Evolutionary conservation across 148 eudicot species (phyloP), one percentile per base, ranked within the genome.

Genomic region (Rhododendron molle): DNA sequence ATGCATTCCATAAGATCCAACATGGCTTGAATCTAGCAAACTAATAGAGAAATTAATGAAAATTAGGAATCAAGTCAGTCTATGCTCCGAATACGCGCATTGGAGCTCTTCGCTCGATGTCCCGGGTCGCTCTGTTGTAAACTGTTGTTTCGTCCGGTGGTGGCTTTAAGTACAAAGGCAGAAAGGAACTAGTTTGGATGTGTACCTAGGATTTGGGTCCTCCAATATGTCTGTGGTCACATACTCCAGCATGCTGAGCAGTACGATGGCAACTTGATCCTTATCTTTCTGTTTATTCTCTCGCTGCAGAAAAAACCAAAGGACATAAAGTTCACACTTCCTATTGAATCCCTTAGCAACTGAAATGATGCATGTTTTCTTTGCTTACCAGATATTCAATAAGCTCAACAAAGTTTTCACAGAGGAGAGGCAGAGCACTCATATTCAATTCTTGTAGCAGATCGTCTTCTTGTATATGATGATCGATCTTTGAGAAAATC

Each of bases 171-270:
- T 30, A 77, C 47, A 49, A 40, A 26, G 20, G 69, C 28, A 34
- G 44, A 85, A 58, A 44, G 71, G 67, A 85, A 26, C 50, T 44
- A 32, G 28, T 47, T 32, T 54, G 60, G 40, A 78, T n/a, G 83
- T 65, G 83, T 87, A 93, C 95, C 94, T 91, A 54, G 90, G 86
- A 89, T 88, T 81, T 83, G 88, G 81, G 74, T 91, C 94, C 7
- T 90, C 91, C 89, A 93, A 88, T 67, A 93, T 93, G 90, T 93
- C 96, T 83, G 92, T 87, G 21, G 94, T 93, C 83, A 93, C 96
- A 50, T 89, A 88, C 92, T 93, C 96, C 23, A 93, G 91, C 94
- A 93, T 93, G 87, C 90, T 83, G 16, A 92, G 91, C 81, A 93
- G 87, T 47, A 91, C 91, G 84, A 93, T 89, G 26, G 90, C 96